Evolutionary conservation across 2,329 filamentous ascomycete species (phyloP).

Genomic region (Periconia sp.): DNA sequence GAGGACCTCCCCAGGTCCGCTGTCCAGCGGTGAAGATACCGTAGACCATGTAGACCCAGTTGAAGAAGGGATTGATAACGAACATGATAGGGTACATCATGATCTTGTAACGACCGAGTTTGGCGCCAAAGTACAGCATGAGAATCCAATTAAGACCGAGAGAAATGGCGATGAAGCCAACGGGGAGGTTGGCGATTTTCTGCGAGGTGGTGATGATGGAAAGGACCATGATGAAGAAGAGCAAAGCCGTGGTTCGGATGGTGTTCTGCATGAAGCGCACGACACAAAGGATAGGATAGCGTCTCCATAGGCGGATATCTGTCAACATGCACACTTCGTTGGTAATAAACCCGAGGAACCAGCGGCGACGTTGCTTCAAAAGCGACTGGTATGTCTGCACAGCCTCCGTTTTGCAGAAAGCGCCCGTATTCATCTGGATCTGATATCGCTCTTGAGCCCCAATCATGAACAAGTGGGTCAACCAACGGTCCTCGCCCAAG

Average conservation of each 20-base stretch:
- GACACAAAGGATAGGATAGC: conserved; percentile 82
- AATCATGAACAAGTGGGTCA: conserved; percentile 99
- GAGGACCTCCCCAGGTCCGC: conserved; percentile 91
- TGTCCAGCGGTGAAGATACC: conserved; percentile 94
- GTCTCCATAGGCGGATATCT: conserved; percentile 85
- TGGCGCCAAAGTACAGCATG: conserved; percentile 93
- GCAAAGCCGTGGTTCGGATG: conserved; percentile 86
- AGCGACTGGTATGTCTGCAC: conserved; percentile 85
- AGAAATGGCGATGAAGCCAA: conserved; percentile 91
- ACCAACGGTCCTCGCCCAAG: conserved; percentile 91
- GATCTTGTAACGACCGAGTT: conserved; percentile 86
- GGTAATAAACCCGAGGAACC: conserved; percentile 97
- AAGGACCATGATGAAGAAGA: conserved; percentile 92
- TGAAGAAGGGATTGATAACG: conserved; percentile 91
- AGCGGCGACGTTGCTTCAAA: conserved; percentile 90
- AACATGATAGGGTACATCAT: conserved; percentile 97
- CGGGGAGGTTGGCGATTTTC: conserved; percentile 74
- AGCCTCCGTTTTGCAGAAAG: conserved; percentile 97
- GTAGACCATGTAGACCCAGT: conserved; percentile 98
- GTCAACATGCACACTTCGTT: conserved; percentile 99
- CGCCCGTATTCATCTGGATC: conserved; percentile 96
- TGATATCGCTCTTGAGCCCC: conserved; percentile 90
- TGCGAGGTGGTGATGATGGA: conserved; percentile 84
- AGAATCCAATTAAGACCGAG: conserved; percentile 90
- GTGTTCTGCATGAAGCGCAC: conserved; percentile 96